Conservation (phyloP, 257 asterid species). For the Capsicum rhomboideum region DNA sequence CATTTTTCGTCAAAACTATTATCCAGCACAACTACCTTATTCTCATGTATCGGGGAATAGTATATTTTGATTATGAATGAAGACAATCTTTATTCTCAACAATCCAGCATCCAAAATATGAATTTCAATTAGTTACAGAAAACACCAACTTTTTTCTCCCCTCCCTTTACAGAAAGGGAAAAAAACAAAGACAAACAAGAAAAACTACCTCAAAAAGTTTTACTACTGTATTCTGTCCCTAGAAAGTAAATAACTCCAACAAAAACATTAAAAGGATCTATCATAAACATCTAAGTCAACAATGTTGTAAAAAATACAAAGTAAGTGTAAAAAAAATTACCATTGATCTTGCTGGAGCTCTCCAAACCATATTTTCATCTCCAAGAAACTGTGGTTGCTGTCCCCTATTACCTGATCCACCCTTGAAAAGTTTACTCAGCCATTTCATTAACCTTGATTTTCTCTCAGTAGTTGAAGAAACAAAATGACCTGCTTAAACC, state of each 20-base stretch:
- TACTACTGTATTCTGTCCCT: no score
- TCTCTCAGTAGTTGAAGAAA: constrained; percentile 71
- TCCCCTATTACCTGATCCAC: constrained; percentile 38
- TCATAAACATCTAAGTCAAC: not conserved
- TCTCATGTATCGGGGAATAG: not conserved
- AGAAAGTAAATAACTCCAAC: no score
- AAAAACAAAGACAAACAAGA: no score
- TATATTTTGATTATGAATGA: not conserved
- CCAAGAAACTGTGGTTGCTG: constrained; percentile 72
- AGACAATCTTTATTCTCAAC: not conserved
- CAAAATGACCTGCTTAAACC: constrained; percentile 58
- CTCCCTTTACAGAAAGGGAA: no score
- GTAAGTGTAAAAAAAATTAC: constrained; percentile 17
- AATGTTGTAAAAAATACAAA: not conserved
- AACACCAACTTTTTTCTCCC: no score
- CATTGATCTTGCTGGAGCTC: constrained; percentile 66
- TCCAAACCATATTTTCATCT: constrained; percentile 79
- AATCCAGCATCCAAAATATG: no score
- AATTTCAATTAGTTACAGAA: no score
- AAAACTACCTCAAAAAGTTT: no score
- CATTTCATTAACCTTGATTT: constrained; percentile 84
- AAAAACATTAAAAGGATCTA: not conserved
- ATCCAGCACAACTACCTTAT: not conserved
- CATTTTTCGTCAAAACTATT: not conserved
- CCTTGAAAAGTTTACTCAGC: constrained; percentile 72